Evolutionary conservation across 2,329 filamentous ascomycete species (phyloP).

Genomic region (Cercospora beticola): DNA sequence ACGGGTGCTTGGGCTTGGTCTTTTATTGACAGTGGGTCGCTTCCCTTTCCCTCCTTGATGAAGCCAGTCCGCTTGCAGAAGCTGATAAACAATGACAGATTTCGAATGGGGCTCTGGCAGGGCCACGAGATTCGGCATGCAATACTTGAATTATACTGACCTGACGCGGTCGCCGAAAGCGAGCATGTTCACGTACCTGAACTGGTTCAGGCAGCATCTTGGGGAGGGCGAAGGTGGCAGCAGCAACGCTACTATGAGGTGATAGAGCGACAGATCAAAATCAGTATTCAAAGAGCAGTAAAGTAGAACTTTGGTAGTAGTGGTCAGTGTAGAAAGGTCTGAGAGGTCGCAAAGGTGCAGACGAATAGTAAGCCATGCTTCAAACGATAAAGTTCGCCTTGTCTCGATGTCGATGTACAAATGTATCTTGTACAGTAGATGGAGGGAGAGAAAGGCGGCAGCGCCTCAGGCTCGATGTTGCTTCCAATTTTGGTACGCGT

Average conservation of each 20-base stretch:
- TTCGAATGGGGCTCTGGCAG: conserved; percentile 41
- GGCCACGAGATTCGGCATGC: conserved; percentile 40
- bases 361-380: neutral
- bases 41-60: neutral
- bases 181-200: conserved; percentile 41
- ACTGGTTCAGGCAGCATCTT: conserved; percentile 36
- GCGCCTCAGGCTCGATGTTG: neutral
- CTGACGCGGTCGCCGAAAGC: conserved; percentile 41
- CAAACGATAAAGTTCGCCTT: neutral
- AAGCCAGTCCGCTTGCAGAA: neutral
- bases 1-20: conserved; percentile 40
- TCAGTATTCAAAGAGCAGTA: neutral
- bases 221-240: neutral
- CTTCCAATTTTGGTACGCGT: neutral
- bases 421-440: neutral
- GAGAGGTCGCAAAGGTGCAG: neutral
- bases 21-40: conserved; percentile 37
- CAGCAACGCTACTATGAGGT: neutral
- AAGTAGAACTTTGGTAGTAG: neutral
- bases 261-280: neutral
- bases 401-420: neutral
- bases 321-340: neutral
- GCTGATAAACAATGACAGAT: conserved; percentile 6
- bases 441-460: neutral
- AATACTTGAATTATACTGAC: conserved; percentile 40